phyloP scores from a whole-genome alignment of 495 filamentous ascomycete genomes.

The Umbilicaria muhlenbergii region DNA sequence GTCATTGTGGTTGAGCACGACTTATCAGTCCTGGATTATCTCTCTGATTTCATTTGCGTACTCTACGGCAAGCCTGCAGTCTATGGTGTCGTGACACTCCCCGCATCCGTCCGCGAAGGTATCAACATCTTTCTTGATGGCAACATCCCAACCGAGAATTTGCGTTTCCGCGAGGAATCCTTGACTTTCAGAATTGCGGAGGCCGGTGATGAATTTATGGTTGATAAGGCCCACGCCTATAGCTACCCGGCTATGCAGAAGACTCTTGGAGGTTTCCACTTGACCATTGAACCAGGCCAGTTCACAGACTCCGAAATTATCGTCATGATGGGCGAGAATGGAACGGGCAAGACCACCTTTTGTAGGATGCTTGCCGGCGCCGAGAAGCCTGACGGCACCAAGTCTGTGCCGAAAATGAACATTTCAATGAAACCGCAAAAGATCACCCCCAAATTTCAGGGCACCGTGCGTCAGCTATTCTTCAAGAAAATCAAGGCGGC shows the following conservation, averaged over 20 bases:
- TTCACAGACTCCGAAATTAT: constrained; percentile 98
- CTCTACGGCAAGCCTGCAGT: constrained; percentile 90
- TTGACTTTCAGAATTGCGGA: constrained; percentile 93
- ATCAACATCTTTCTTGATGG: constrained; percentile 99
- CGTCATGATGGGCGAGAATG: constrained; percentile 99
- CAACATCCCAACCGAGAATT: constrained; percentile 93
- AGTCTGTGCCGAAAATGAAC: constrained; percentile 77
- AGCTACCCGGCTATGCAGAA: constrained; percentile 83
- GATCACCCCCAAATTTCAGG: constrained; percentile 93
- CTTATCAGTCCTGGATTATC: constrained; percentile 91
- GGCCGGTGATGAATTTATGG: constrained; percentile 76
- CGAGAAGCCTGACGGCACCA: constrained; percentile 66
- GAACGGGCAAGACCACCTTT: constrained; percentile 94
- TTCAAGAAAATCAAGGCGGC: constrained; percentile 96
- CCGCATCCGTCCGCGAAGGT: constrained; percentile 90
- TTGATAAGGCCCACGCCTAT: constrained; percentile 74
- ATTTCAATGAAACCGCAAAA: constrained; percentile 99
- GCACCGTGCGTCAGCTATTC: constrained; percentile 87
- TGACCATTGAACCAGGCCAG: constrained; percentile 61
- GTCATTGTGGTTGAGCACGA: constrained; percentile 99
- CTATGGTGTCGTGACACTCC: constrained; percentile 96
- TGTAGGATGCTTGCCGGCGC: constrained; percentile 88
- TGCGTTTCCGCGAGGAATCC: constrained; percentile 94
- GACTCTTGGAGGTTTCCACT: constrained; percentile 78
- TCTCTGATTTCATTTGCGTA: constrained; percentile 95